phyloP scores from a whole-genome alignment of 305 asterid species.

The Caryopteris hybrid region DNA sequence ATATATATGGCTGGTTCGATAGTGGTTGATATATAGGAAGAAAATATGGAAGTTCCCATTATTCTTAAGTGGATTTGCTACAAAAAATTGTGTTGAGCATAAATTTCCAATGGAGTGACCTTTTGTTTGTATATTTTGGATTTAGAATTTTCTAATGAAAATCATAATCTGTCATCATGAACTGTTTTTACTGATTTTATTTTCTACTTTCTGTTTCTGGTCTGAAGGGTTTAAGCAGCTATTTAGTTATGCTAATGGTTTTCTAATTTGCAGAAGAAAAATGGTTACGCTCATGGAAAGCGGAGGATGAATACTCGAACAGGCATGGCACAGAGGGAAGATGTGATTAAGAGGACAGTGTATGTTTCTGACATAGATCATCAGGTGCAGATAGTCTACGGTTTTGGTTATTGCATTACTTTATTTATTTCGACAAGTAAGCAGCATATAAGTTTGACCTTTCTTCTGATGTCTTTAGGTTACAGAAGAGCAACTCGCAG shows the following conservation, averaged over 20 bases:
- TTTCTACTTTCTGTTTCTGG: neutral
- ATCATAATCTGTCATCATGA: neutral
- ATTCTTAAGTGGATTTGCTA: neutral
- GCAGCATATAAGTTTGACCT: neutral
- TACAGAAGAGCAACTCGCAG: conserved; percentile 95
- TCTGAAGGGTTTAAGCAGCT: conserved; percentile 10
- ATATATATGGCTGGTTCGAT: neutral
- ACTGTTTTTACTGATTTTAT: neutral
- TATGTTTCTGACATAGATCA: conserved; percentile 95
- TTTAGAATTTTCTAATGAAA: neutral
- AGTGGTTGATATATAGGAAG: neutral
- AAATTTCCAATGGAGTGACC: neutral
- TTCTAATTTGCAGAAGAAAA: conserved; percentile 54
- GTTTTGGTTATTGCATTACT: neutral
- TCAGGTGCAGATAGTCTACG: conserved; percentile 46
- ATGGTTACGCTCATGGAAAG: conserved; percentile 56
- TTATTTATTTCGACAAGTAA: neutral
- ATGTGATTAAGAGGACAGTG: conserved; percentile 86
- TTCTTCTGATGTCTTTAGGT: conserved; percentile 41
- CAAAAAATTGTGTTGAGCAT: neutral
- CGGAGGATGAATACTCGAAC: conserved; percentile 69
- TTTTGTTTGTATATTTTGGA: neutral
- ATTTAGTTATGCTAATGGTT: conserved; percentile 25
- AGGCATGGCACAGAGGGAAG: conserved; percentile 82
- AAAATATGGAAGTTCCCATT: neutral